A percentile compares a stretch with the other conserved stretches of the same genome.
Conservation (phyloP, 2,329 filamentous ascomycete genomes). For the Hymenoscyphus repandus region DNA sequence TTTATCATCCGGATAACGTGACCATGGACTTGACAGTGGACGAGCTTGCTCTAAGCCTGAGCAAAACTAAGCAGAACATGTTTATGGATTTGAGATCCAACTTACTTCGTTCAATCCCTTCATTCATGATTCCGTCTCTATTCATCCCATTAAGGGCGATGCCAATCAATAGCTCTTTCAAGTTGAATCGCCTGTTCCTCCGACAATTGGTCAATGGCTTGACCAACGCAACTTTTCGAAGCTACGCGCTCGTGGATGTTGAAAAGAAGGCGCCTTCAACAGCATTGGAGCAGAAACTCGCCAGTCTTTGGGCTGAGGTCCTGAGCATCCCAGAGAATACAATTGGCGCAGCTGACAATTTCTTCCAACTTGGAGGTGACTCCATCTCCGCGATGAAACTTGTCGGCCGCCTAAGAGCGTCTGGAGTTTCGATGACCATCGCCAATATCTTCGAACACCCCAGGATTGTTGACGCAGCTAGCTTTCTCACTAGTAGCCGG, state of each 20-base stretch:
- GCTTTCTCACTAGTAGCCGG: too few relatives aligned
- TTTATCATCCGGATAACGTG: conserved; percentile 10
- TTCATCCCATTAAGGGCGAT: neutral
- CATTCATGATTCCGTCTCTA: neutral
- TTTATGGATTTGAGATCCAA: neutral
- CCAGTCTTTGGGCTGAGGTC: neutral
- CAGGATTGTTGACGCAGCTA: too few relatives aligned
- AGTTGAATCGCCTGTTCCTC: neutral
- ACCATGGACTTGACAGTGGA: neutral
- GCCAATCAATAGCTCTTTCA: neutral
- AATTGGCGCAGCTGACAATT: conserved; percentile 30
- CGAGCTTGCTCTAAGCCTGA: neutral
- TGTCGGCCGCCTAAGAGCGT: conserved; percentile 28
- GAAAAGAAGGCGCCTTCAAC: conserved; percentile 3
- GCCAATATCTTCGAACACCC: too few relatives aligned
- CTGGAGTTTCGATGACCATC: conserved; percentile 11
- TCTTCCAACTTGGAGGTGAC: conserved; percentile 43
- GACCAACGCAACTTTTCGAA: neutral
- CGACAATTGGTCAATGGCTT: neutral
- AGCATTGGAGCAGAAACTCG: neutral
- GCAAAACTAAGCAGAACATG: conserved; percentile 11
- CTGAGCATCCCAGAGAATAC: neutral
- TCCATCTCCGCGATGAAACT: conserved; percentile 39
- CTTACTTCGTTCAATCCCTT: neutral
- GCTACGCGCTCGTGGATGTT: conserved; percentile 1